Evolutionary conservation across 129 eudicot genomes (phyloP), one percentile per base, ranked within the genome.

Genomic region (Chrysanthemum makinoi): DNA sequence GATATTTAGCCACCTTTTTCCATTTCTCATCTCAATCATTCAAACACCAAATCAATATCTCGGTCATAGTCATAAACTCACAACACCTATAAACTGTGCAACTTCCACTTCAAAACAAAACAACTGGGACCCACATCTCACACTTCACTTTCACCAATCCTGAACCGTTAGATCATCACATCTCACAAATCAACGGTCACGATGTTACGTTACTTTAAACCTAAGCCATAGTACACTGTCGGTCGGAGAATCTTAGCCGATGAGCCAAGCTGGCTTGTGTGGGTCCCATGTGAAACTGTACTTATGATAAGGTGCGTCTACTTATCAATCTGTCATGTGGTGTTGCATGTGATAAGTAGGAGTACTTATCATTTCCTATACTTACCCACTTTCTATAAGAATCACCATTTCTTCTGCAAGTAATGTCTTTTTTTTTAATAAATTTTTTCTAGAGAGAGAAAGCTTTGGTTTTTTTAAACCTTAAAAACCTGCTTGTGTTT

Each of bases 231-330:
- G 80, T 69, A 79, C 85, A 81, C 85, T 85, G 84, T 76, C 84
- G 73, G 78, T 85, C 61, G 51, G 16, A 75, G 77, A 82, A 72
- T 67, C 85, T 81, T 76, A 83, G 86, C 96, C 94, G 94, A 73
- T 75, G 66, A 72, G 84, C 65, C 70, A 18, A 71, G 81, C 87
- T 80, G 87, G 88, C 88, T 82, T 61, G 3, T 19, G 12, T 69
- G 81, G 88, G 65, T 54, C 86, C 96, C 53, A 46, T 11, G 0
- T 1, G 0, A 4, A 14, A n/a, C 16, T 15, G 8, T 11, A 55
- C 48, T 52, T 68, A 81, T 82, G 59, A 30, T 8, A 18, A 7
- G 7, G 0, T 0, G 0, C 0, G 0, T 0, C 0, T 0, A 1
- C 72, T 57, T 81, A 75, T 77, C 67, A 73, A 76, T 65, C 70